phyloP scores from a whole-genome alignment of 495 filamentous ascomycete species.

The Staphylotrichum longicolle region DNA sequence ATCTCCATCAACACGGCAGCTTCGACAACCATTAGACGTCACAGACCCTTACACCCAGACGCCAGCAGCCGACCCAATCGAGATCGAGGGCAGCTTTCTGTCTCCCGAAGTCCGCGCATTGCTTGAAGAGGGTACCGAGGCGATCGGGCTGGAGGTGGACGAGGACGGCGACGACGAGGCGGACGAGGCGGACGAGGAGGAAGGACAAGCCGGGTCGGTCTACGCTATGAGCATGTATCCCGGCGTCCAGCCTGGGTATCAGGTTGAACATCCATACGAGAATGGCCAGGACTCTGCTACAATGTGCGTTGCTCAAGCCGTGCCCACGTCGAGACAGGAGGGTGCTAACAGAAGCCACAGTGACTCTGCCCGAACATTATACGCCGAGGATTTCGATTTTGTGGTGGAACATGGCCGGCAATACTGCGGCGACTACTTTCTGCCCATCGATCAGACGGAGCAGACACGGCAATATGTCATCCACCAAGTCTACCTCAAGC shows the following conservation, averaged over 20 bases:
- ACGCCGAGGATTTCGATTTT: slow-evolving; percentile 54
- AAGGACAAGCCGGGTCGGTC: slow-evolving; percentile 17
- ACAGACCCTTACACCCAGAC: background rate
- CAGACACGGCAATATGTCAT: slow-evolving; percentile 67
- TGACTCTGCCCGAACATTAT: slow-evolving; percentile 60
- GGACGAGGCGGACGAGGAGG: slow-evolving; percentile 17
- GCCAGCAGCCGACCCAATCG: background rate
- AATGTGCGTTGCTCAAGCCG: slow-evolving; percentile 35
- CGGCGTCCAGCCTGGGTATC: slow-evolving; percentile 27
- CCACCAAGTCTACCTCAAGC: slow-evolving; percentile 62
- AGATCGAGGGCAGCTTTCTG: background rate
- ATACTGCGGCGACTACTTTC: slow-evolving; percentile 68
- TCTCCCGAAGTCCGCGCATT: slow-evolving; percentile 5
- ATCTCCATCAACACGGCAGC: background rate
- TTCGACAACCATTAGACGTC: background rate
- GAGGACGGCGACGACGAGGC: slow-evolving; percentile 15
- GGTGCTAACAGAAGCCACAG: slow-evolving; percentile 15
- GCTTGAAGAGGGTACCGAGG: background rate
- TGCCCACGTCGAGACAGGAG: background rate
- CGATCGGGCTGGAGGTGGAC: slow-evolving; percentile 13
- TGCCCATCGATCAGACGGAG: slow-evolving; percentile 75
- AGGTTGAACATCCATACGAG: slow-evolving; percentile 31
- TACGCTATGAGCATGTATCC: slow-evolving; percentile 40
- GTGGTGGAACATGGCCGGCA: slow-evolving; percentile 62
- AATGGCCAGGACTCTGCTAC: slow-evolving; percentile 41